Evolutionary conservation across 768 basidiomycete species (phyloP), one percentile per base, ranked within the genome.

Genomic region (Serendipita indica): DNA sequence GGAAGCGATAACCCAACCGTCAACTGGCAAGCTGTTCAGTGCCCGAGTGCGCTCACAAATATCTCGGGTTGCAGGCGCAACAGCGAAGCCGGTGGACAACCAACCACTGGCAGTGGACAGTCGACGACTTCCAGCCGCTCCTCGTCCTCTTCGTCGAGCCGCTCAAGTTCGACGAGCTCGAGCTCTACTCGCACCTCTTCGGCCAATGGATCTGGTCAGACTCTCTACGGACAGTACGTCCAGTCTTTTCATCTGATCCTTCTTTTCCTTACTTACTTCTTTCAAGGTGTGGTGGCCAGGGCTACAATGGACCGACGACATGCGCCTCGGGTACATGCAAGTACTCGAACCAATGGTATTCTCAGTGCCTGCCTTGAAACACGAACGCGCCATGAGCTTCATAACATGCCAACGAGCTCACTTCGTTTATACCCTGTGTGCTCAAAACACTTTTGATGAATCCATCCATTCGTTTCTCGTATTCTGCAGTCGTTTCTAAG

Each of bases 21-120:
- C 57, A 61, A 54, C 1, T 66, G 59, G 59, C 45, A 60, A 58
- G 63, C 65, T 46, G 63, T 66, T 49, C 62, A 63, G 33, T 67
- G 66, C 52, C 65, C 66, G 1, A 60, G 63, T 25, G 43, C 64
- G 28, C 58, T 65, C 27, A 63, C 66, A 14, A 63, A 57, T 22
- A 57, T 58, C 20, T 64, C 64, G 7, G 63, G 63, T 16, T 66
- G 64, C 58, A 65, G 41, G n/a, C 60, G 39, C 41, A 58, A 54
- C 49, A 33, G 32, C n/a, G 22, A 54, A 18, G 32, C 22, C 20
- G 32, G 49, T 12, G 25, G 32, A 20, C 22, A 18, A 10, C 25
- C 49, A 10, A 28, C 16, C n/a, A 28, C 49, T 30, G 49, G 22
- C 22, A n/a, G 25, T 46, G 45, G 14, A 14, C 22, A 7, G 12